A percentile compares a stretch with the other conserved stretches of the same genome.
Evolutionary conservation across 441 rosid species (phyloP).

Genomic region (Euphorbia corollata): DNA sequence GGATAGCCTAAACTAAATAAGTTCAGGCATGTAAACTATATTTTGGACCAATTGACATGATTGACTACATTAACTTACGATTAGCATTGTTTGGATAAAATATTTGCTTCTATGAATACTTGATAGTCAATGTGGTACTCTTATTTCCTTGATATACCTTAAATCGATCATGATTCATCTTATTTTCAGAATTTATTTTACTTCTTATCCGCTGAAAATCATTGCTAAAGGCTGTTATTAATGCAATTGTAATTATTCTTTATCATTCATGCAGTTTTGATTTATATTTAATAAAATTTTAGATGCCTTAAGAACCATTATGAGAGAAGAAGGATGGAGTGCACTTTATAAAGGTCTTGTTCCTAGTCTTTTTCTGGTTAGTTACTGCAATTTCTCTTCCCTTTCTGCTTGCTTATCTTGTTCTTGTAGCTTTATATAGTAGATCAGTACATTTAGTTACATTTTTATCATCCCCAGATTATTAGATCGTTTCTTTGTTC

Average conservation of each 20-base stretch:
- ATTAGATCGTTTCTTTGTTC: not conserved
- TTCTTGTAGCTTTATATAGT: not conserved
- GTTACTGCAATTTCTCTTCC: constrained; percentile 23
- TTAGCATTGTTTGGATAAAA: constrained; percentile 1
- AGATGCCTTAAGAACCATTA: constrained; percentile 83
- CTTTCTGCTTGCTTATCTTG: constrained; percentile 1
- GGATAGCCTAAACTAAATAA: not conserved
- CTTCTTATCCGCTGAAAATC: not conserved
- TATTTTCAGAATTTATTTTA: not conserved
- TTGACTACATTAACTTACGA: not conserved
- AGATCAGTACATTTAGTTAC: not conserved
- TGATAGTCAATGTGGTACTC: not conserved
- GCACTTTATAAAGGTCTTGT: constrained; percentile 77
- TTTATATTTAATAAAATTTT: constrained; percentile 21
- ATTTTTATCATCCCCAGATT: not conserved
- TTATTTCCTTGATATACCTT: not conserved
- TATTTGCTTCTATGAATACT: not conserved
- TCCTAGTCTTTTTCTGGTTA: constrained; percentile 77
- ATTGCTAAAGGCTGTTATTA: constrained; percentile 4
- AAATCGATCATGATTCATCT: not conserved
- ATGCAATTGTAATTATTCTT: constrained; percentile 8
- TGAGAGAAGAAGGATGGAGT: constrained; percentile 83
- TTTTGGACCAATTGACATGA: constrained; percentile 5
- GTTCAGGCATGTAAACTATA: not conserved
- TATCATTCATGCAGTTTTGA: constrained; percentile 15